Evolutionary conservation across 1,139 yeast species (phyloP).

Genomic region (Geotrichum cucujoidarum): DNA sequence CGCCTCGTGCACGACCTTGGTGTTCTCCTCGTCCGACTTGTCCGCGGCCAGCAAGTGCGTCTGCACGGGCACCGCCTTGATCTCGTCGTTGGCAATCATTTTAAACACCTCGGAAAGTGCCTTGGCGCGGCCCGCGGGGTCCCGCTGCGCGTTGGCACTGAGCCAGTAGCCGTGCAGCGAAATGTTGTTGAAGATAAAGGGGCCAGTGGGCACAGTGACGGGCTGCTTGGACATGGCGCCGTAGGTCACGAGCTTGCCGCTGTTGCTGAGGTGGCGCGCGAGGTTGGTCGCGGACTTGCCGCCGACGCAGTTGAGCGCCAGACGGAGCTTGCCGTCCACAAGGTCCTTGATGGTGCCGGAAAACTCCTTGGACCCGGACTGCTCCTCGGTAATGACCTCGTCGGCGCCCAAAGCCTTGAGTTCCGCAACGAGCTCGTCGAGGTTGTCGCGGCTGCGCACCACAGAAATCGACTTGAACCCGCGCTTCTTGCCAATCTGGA

Average conservation of each 20-base stretch:
- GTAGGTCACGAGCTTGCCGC: constrained; percentile 76
- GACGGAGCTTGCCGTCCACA: constrained; percentile 51
- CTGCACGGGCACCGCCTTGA: constrained; percentile 56
- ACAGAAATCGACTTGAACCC: constrained; percentile 83
- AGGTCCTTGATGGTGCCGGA: constrained; percentile 57
- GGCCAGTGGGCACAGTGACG: constrained; percentile 78
- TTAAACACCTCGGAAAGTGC: constrained; percentile 59
- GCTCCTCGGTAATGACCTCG: constrained; percentile 82
- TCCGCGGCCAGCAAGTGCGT: constrained; percentile 43
- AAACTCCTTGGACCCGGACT: constrained; percentile 64
- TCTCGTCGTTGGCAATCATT: constrained; percentile 44
- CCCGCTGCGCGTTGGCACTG: constrained; percentile 63
- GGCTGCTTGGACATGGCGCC: constrained; percentile 99
- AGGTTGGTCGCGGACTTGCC: constrained; percentile 77
- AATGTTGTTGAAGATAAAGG: constrained; percentile 83
- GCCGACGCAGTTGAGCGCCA: constrained; percentile 90
- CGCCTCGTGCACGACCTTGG: constrained; percentile 50
- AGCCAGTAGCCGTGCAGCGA: constrained; percentile 93
- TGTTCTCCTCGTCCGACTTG: constrained; percentile 46
- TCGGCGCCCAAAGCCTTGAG: constrained; percentile 72
- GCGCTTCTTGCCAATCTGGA: constrained; percentile 74
- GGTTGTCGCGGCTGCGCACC: constrained; percentile 75
- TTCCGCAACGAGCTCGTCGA: constrained; percentile 57
- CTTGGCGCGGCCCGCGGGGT: constrained; percentile 43
- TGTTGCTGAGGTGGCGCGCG: constrained; percentile 73